Percentiles rank a stretch among this genome's conserved stretches.
Conservation (phyloP, 2,329 filamentous ascomycete genomes). For the Ophiobolus disseminans region DNA sequence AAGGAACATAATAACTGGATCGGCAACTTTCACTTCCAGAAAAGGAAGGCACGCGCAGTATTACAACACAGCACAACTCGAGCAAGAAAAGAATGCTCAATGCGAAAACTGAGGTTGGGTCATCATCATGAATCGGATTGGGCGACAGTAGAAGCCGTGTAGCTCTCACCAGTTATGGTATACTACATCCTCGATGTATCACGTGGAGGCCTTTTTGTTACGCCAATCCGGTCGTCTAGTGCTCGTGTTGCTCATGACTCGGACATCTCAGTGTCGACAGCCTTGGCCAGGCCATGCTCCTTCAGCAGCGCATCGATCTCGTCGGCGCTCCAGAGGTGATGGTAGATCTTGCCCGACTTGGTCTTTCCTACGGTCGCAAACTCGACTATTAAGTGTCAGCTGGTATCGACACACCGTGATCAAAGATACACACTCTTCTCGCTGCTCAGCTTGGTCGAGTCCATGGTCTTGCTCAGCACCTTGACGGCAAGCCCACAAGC, state of each 20-base stretch:
- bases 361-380: constrained; percentile 98
- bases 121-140: constrained; percentile 37
- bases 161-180: constrained; percentile 40
- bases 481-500: constrained; percentile 97
- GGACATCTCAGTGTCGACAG: constrained; percentile 47
- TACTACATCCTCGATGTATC: constrained; percentile 42
- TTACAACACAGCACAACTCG: background rate
- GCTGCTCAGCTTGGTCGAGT: constrained; percentile 96
- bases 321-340: constrained; percentile 95
- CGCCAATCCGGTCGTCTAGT: constrained; percentile 27
- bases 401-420: constrained; percentile 1
- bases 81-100: background rate
- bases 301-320: constrained; percentile 94
- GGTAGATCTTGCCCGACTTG: constrained; percentile 94
- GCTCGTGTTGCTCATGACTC: constrained; percentile 39
- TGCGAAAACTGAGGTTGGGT: background rate
- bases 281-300: constrained; percentile 91
- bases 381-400: constrained; percentile 70
- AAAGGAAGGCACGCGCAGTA: background rate
- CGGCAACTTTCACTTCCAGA: background rate
- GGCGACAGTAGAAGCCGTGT: constrained; percentile 32
- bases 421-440: constrained; percentile 87
- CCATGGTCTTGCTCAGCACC: constrained; percentile 99
- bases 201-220: constrained; percentile 31
- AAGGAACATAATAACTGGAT: background rate